phyloP scores from a whole-genome alignment of 2,329 filamentous ascomycete species.

The Ilyonectria destructans region DNA sequence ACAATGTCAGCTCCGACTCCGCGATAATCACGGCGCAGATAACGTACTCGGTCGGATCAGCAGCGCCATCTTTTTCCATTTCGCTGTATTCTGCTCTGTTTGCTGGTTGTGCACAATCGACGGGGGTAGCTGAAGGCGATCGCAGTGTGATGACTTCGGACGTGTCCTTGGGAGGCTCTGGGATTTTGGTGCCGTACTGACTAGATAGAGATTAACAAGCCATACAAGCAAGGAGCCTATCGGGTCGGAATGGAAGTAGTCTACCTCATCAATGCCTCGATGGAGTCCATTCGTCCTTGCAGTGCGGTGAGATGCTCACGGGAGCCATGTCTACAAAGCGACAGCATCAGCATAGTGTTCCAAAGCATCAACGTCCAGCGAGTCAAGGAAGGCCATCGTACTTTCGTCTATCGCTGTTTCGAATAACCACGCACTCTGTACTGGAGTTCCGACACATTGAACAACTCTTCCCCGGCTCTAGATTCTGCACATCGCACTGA shows the following conservation, averaged over 20 bases:
- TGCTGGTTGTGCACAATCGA: background rate
- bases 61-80: too few species aligned
- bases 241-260: too few species aligned
- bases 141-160: background rate
- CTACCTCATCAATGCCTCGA: conserved; percentile 15
- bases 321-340: conserved; percentile 9
- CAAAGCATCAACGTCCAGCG: too few species aligned
- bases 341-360: too few species aligned
- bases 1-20: too few species aligned
- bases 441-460: conserved; percentile 10
- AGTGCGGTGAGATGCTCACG: conserved; percentile 11
- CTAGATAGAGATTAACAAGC: background rate
- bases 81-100: too few species aligned
- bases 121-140: conserved; percentile 5
- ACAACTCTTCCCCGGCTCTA: conserved; percentile 12
- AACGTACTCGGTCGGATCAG: too few species aligned
- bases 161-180: background rate
- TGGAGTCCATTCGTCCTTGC: conserved; percentile 11
- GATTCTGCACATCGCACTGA: conserved; percentile 7
- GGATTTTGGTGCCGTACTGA: conserved; percentile 3
- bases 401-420: conserved; percentile 16
- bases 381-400: background rate
- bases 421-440: conserved; percentile 9
- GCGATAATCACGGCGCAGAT: too few species aligned
- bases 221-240: background rate